Conservation (phyloP, 2,329 filamentous ascomycete genomes). For the Bretziella fagacearum region DNA sequence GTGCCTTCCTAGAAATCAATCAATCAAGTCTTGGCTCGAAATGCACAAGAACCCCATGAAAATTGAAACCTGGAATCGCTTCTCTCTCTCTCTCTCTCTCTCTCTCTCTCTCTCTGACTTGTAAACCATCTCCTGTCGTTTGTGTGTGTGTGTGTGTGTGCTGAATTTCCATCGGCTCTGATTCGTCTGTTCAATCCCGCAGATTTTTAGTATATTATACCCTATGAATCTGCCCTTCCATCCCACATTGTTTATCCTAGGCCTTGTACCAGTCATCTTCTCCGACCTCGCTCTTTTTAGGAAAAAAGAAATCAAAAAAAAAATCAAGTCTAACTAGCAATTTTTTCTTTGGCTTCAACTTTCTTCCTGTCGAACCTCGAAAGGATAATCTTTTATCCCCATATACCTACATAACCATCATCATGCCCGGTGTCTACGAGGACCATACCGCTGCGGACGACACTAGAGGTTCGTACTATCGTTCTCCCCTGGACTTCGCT, state of each 20-base stretch:
- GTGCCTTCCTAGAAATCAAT: too few relatives aligned
- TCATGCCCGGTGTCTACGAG: conserved; percentile 23
- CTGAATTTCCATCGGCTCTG: neutral
- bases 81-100: too few relatives aligned
- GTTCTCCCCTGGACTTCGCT: too few relatives aligned
- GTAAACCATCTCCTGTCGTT: too few relatives aligned
- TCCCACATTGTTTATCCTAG: conserved; percentile 11
- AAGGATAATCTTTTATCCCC: conserved; percentile 13
- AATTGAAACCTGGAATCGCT: too few relatives aligned
- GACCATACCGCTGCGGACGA: conserved; percentile 23
- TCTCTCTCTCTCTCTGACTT: too few relatives aligned
- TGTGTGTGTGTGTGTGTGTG: too few relatives aligned
- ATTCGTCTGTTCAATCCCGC: neutral
- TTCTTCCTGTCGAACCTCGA: neutral
- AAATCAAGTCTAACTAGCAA: neutral
- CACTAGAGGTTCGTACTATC: conserved; percentile 25
- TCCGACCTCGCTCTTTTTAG: conserved; percentile 4
- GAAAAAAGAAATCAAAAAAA: neutral
- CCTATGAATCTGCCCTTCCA: conserved; percentile 12
- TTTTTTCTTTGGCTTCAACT: neutral
- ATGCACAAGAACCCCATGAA: too few relatives aligned
- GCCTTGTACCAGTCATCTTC: conserved; percentile 3
- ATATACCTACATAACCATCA: conserved; percentile 14
- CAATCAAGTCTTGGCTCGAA: too few relatives aligned
- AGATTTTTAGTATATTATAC: conserved; percentile 3